phyloP scores from a whole-genome alignment of 2,329 filamentous ascomycete genomes.

The Diaporthe longicolla region DNA sequence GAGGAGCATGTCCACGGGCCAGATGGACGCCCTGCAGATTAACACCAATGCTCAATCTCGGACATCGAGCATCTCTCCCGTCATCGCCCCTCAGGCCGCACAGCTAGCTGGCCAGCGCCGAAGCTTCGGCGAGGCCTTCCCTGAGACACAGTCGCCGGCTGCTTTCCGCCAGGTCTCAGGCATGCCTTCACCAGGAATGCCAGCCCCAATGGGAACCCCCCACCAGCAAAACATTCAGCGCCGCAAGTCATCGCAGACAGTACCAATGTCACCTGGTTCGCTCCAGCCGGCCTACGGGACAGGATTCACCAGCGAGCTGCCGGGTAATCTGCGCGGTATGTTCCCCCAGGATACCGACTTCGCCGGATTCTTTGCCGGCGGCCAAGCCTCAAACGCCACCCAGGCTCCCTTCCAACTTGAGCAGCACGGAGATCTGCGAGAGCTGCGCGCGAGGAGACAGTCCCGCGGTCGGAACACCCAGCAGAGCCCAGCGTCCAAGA shows the following conservation, averaged over 20 bases:
- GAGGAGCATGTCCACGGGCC: slow-evolving; percentile 30
- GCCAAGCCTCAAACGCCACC: neutral
- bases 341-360: slow-evolving; percentile 31
- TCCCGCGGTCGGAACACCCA: neutral
- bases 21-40: slow-evolving; percentile 11
- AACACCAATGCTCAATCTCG: neutral
- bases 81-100: neutral
- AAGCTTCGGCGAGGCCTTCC: slow-evolving; percentile 31
- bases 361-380: neutral
- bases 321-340: slow-evolving; percentile 31
- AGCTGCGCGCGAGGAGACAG: slow-evolving; percentile 22
- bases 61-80: neutral
- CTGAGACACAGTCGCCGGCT: slow-evolving; percentile 13
- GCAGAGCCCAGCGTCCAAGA: neutral
- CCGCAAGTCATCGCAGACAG: neutral
- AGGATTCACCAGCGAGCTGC: slow-evolving; percentile 33
- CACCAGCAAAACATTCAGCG: slow-evolving; percentile 23
- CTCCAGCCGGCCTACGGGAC: slow-evolving; percentile 10
- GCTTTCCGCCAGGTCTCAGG: neutral
- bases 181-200: slow-evolving; percentile 27
- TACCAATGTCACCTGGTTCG: slow-evolving; percentile 5
- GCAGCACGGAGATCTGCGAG: neutral
- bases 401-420: slow-evolving; percentile 26
- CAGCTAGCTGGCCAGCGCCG: slow-evolving; percentile 24
- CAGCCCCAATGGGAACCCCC: slow-evolving; percentile 6